Percentiles rank a stretch among this genome's conserved stretches.
Evolutionary conservation across 2,329 filamentous ascomycete species (phyloP).

Genomic region (Colletotrichum truncatum): DNA sequence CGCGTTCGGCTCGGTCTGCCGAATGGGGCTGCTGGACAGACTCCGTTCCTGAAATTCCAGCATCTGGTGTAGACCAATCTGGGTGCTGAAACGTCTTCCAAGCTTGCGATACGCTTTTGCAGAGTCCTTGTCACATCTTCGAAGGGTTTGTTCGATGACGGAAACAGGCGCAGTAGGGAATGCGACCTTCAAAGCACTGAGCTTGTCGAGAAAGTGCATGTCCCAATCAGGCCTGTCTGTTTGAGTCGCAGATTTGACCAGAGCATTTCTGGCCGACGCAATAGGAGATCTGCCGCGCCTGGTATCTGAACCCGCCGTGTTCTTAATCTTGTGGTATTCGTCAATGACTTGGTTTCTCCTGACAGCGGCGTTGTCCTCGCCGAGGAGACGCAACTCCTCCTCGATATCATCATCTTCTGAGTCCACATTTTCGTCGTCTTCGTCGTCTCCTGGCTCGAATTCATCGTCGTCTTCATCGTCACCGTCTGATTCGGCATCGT

Average conservation of each 20-base stretch:
- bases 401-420: slow-evolving; percentile 29
- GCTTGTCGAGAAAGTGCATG: slow-evolving; percentile 40
- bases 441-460: slow-evolving; percentile 23
- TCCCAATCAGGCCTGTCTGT: not conserved
- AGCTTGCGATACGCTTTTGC: slow-evolving; percentile 49
- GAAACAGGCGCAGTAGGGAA: slow-evolving; percentile 51
- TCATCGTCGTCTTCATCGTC: slow-evolving; percentile 35
- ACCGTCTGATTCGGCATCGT: slow-evolving; percentile 39
- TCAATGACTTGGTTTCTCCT: slow-evolving; percentile 35
- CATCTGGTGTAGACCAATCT: slow-evolving; percentile 43
- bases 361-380: slow-evolving; percentile 47
- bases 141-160: slow-evolving; percentile 46
- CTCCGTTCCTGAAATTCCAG: slow-evolving; percentile 35
- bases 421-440: slow-evolving; percentile 33
- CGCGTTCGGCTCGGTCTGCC: not conserved
- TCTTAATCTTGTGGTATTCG: slow-evolving; percentile 17
- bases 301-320: not conserved
- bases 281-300: not conserved
- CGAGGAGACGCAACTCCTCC: slow-evolving; percentile 53
- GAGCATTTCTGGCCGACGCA: slow-evolving; percentile 6
- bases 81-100: slow-evolving; percentile 32
- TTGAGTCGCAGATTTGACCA: not conserved
- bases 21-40: slow-evolving; percentile 9
- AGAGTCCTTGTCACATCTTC: slow-evolving; percentile 43
- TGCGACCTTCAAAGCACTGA: slow-evolving; percentile 48